phyloP scores from a whole-genome alignment of 1,284 basidiomycete genomes.

The Xerocomus nothofagi region DNA sequence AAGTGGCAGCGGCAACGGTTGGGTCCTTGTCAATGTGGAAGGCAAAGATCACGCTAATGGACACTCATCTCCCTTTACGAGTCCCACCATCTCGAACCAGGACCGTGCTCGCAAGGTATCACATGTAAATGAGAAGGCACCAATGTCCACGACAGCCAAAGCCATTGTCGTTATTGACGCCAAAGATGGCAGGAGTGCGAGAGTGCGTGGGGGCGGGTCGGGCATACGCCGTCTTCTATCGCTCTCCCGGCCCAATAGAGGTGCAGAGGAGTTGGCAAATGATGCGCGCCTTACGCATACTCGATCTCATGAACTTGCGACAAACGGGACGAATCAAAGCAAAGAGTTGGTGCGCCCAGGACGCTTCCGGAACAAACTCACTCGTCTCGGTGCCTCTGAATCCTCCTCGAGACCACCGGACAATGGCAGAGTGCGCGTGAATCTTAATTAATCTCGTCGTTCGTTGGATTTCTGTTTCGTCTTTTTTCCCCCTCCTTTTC shows the following conservation, averaged over 20 bases:
- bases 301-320: slow-evolving; percentile 30
- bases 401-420: slow-evolving; percentile 34
- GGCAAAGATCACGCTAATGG: slow-evolving; percentile 37
- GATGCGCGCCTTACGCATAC: slow-evolving; percentile 27
- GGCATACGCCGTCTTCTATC: slow-evolving; percentile 35
- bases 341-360: slow-evolving; percentile 26
- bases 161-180: slow-evolving; percentile 61
- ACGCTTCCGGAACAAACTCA: slow-evolving; percentile 33
- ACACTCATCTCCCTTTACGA: slow-evolving; percentile 30
- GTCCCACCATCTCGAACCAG: slow-evolving; percentile 33
- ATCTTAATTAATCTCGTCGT: slow-evolving; percentile 31
- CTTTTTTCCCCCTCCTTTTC: not conserved
- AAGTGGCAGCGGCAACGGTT: slow-evolving; percentile 46
- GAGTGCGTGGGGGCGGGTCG: slow-evolving; percentile 36
- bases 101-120: slow-evolving; percentile 29
- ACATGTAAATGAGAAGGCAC: slow-evolving; percentile 27
- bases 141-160: slow-evolving; percentile 52
- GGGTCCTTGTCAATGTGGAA: slow-evolving; percentile 68
- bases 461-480: slow-evolving; percentile 20
- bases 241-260: slow-evolving; percentile 33
- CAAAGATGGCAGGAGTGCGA: slow-evolving; percentile 44
- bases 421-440: slow-evolving; percentile 38
- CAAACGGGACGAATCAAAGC: slow-evolving; percentile 23
- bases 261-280: slow-evolving; percentile 30
- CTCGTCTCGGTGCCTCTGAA: slow-evolving; percentile 31